phyloP scores from a whole-genome alignment of 495 filamentous ascomycete species.

The Penicillium desertorum region DNA sequence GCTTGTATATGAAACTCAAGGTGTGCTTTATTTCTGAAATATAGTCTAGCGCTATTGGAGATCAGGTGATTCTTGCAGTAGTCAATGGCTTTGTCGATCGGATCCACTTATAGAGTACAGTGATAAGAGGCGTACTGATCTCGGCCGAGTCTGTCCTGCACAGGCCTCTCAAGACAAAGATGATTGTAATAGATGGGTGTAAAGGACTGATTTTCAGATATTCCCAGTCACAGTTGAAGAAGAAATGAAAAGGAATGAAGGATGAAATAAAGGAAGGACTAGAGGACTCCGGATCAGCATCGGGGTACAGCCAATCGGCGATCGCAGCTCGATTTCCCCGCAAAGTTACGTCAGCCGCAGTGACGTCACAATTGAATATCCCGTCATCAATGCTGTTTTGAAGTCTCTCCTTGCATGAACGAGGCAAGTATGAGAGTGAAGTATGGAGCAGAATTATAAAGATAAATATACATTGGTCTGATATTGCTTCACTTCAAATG shows the following conservation, averaged over 20 bases:
- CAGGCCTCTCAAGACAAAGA: background rate
- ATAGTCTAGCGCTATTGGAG: background rate
- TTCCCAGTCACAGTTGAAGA: background rate
- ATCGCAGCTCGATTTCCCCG: background rate
- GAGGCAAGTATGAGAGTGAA: no score
- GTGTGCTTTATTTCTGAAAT: background rate
- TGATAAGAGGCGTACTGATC: background rate
- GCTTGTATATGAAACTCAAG: background rate
- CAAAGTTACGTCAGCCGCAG: background rate
- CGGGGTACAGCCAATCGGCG: background rate
- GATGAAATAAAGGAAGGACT: background rate
- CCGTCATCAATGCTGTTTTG: no score
- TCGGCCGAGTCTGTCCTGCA: background rate
- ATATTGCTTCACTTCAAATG: no score
- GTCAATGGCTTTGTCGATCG: background rate
- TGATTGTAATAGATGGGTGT: background rate
- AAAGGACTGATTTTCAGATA: background rate
- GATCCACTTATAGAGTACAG: conserved; percentile 2
- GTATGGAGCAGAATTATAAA: no score
- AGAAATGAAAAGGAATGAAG: background rate
- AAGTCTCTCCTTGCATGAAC: background rate
- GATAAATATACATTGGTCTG: no score
- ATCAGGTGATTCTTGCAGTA: background rate
- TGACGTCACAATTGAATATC: background rate
- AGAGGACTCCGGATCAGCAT: background rate